These are phyloP conservation scores for Verticillium nubilum DNA, from an alignment of 2,329 filamentous ascomycete species.

Conservation along the genomic window DNA sequence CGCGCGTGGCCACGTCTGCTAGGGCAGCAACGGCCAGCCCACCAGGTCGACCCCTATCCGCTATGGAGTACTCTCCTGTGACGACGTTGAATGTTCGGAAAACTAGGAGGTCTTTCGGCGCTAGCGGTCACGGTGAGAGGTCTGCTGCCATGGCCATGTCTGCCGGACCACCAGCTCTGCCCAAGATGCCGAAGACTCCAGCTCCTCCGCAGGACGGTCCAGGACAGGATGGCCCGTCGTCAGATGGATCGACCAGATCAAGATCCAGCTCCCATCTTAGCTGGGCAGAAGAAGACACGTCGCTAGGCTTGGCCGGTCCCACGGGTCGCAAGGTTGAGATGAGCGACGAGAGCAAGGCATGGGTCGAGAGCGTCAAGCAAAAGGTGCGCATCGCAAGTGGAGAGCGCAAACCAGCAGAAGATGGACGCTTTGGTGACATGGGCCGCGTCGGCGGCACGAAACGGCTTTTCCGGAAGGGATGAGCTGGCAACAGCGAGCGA, in stretches of 20 bases:
- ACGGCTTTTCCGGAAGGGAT: slow-evolving; percentile 56
- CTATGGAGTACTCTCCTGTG: slow-evolving; percentile 32
- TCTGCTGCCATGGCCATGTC: slow-evolving; percentile 18
- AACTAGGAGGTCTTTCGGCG: slow-evolving; percentile 40
- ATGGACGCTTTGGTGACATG: slow-evolving; percentile 58
- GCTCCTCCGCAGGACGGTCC: slow-evolving; percentile 24
- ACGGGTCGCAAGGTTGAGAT: slow-evolving; percentile 59
- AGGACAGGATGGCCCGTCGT: slow-evolving; percentile 31
- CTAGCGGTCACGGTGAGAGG: slow-evolving; percentile 16
- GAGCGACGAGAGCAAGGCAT: slow-evolving; percentile 68
- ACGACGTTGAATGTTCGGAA: slow-evolving; percentile 51
- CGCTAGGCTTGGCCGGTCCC: slow-evolving; percentile 66
- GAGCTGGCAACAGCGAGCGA: background rate
- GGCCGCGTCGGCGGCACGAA: slow-evolving; percentile 69
- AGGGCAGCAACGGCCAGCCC: slow-evolving; percentile 25
- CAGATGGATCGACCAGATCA: slow-evolving; percentile 39
- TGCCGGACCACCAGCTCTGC: slow-evolving; percentile 14
- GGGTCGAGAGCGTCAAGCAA: slow-evolving; percentile 80
- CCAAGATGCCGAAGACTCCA: slow-evolving; percentile 37
- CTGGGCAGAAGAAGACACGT: slow-evolving; percentile 55
- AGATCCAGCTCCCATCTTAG: slow-evolving; percentile 47
- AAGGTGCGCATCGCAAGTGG: slow-evolving; percentile 68
- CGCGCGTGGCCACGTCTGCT: slow-evolving; percentile 16
- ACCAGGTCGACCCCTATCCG: slow-evolving; percentile 26
- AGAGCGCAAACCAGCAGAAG: slow-evolving; percentile 33